These are phyloP conservation scores for Metarhizium anisopliae DNA, from an alignment of 2,329 filamentous ascomycete species.

Conservation along the genomic window DNA sequence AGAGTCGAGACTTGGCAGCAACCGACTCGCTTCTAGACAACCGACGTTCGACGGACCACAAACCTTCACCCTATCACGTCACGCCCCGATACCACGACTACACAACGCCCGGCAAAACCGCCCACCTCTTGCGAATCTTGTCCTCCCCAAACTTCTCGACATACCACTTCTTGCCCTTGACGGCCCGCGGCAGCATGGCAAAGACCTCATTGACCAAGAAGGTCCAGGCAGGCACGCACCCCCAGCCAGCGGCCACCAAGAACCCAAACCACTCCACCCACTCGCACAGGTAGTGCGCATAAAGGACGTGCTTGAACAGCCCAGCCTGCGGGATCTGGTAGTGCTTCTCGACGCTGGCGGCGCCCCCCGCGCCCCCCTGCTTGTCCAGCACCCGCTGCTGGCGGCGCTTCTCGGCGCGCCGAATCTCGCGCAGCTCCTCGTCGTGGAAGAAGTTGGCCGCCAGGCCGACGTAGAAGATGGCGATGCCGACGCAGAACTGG, in stretches of 20 bases:
- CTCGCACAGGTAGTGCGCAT: conserved; percentile 91
- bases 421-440: conserved; percentile 79
- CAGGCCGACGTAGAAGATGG: conserved; percentile 69
- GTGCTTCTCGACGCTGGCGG: conserved; percentile 51
- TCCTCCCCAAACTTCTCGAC: conserved; percentile 78
- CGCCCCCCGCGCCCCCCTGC: conserved; percentile 24
- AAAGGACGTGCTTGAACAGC: conserved; percentile 74
- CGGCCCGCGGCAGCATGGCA: conserved; percentile 83
- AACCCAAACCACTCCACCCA: conserved; percentile 96
- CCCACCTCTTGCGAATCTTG: conserved; percentile 65
- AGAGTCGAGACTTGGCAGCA: no score
- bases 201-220: conserved; percentile 82
- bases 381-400: conserved; percentile 34
- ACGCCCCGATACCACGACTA: conserved; percentile 6
- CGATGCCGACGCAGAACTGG: conserved; percentile 55
- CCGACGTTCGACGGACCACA: no score
- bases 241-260: conserved; percentile 62
- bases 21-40: no score
- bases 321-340: conserved; percentile 82
- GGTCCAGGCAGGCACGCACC: conserved; percentile 64
- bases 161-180: conserved; percentile 81
- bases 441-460: conserved; percentile 82
- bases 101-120: conserved; percentile 51
- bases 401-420: conserved; percentile 56
- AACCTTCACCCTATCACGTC: no score